Percentiles rank a stretch among this genome's conserved stretches.
Evolutionary conservation across 441 rosid species (phyloP).

Genomic region (Hypseocharis bilobata): DNA sequence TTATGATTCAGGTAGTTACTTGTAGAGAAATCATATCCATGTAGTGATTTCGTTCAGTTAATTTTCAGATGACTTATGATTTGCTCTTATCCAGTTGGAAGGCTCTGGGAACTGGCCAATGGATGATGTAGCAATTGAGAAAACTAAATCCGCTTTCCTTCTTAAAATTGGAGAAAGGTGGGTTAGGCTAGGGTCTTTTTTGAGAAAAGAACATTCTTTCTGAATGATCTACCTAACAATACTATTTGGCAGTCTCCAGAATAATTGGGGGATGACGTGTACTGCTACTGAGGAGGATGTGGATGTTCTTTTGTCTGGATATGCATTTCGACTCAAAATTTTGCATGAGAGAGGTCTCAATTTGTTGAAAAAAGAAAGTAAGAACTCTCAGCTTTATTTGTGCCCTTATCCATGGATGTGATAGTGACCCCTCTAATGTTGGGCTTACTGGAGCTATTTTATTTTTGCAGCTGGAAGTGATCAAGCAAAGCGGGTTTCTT

Average conservation of each 20-base stretch:
- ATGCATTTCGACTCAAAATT: slow-evolving; percentile 69
- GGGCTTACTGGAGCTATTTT: slow-evolving; percentile 12
- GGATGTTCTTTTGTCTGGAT: slow-evolving; percentile 66
- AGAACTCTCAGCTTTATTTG: slow-evolving; percentile 28
- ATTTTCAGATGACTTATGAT: slow-evolving; percentile 14
- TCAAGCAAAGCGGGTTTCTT: slow-evolving; percentile 46
- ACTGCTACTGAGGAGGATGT: slow-evolving; percentile 65
- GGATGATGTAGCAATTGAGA: slow-evolving; percentile 76
- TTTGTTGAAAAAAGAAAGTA: slow-evolving; percentile 66
- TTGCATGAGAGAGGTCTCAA: slow-evolving; percentile 82
- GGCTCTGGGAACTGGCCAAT: slow-evolving; percentile 97
- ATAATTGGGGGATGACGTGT: slow-evolving; percentile 58
- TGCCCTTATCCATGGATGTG: slow-evolving; percentile 9
- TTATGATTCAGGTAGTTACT: slow-evolving; percentile 70
- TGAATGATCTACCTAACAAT: slow-evolving; percentile 14
- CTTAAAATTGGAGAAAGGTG: slow-evolving; percentile 83
- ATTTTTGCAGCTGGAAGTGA: slow-evolving; percentile 43
- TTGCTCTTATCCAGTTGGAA: slow-evolving; percentile 51
- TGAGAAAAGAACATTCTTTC: background rate
- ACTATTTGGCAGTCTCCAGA: slow-evolving; percentile 52
- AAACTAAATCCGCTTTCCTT: slow-evolving; percentile 81
- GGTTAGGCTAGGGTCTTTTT: slow-evolving; percentile 16
- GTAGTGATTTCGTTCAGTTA: background rate
- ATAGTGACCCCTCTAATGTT: slow-evolving; percentile 11
- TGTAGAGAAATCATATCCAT: background rate